Conservation (phyloP, 768 basidiomycete species). For the Suillus paluster region DNA sequence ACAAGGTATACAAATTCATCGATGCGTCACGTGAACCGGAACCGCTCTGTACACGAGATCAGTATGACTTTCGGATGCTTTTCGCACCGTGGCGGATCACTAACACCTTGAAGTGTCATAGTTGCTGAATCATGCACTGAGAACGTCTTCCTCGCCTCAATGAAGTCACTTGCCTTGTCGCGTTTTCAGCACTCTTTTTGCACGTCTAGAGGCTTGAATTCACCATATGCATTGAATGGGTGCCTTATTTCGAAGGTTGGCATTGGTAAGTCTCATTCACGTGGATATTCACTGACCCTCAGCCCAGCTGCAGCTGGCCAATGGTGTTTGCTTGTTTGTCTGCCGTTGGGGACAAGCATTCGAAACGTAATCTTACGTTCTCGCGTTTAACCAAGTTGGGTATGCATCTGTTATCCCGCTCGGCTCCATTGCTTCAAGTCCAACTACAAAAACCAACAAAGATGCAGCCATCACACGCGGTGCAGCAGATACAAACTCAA, state of each 20-base stretch:
- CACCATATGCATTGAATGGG: background rate
- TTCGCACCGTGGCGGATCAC: background rate
- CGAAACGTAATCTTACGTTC: background rate
- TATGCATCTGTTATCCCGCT: background rate
- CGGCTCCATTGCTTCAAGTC: background rate
- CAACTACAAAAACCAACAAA: background rate
- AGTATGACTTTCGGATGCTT: background rate
- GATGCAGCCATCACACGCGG: background rate
- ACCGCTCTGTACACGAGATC: background rate
- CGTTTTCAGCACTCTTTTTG: background rate
- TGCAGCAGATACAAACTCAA: background rate
- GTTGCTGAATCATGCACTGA: background rate
- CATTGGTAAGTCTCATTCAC: background rate
- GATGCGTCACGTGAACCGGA: no score
- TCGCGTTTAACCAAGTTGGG: background rate
- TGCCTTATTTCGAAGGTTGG: background rate
- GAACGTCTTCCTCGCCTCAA: background rate
- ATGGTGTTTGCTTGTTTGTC: no score
- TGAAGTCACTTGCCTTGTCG: background rate
- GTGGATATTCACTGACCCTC: background rate
- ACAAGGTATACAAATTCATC: background rate
- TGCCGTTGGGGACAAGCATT: no score
- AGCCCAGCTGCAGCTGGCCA: background rate
- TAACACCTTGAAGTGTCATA: background rate
- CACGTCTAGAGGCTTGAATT: background rate